Conservation (phyloP, 1,284 basidiomycete species). For the Heterobasidion irregulare region DNA sequence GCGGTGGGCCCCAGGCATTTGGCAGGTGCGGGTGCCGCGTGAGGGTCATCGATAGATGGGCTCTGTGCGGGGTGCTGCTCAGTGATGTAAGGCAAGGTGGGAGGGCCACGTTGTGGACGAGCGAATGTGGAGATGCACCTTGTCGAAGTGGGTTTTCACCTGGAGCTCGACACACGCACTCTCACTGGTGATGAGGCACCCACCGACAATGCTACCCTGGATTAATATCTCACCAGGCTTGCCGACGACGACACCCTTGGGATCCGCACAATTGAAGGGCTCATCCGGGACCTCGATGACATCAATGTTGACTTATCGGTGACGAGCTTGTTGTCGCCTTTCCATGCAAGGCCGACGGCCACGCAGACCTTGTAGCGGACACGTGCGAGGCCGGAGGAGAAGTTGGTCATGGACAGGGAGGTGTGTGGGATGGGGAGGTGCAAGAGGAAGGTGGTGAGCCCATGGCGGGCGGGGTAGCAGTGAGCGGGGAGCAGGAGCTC, state of each 20-base stretch:
- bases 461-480: slow-evolving; percentile 61
- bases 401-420: slow-evolving; percentile 60
- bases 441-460: slow-evolving; percentile 68
- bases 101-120: not conserved
- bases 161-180: slow-evolving; percentile 63
- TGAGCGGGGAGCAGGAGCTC: slow-evolving; percentile 49
- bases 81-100: too few species aligned
- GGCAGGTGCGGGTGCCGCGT: slow-evolving; percentile 51
- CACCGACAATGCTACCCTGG: slow-evolving; percentile 55
- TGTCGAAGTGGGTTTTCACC: slow-evolving; percentile 69
- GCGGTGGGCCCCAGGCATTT: slow-evolving; percentile 27
- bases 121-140: slow-evolving; percentile 31
- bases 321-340: slow-evolving; percentile 58
- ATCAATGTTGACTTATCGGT: slow-evolving; percentile 52
- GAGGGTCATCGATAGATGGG: slow-evolving; percentile 50
- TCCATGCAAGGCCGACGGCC: slow-evolving; percentile 63
- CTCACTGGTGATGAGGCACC: slow-evolving; percentile 56
- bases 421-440: slow-evolving; percentile 55
- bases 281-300: slow-evolving; percentile 50
- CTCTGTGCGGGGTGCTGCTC: slow-evolving; percentile 38
- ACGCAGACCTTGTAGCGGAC: slow-evolving; percentile 66
- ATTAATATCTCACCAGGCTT: slow-evolving; percentile 73
- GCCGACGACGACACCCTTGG: slow-evolving; percentile 55
- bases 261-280: slow-evolving; percentile 10
- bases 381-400: slow-evolving; percentile 56